These are phyloP conservation scores for Cyberlindnera saturnus DNA, from an alignment of 805 yeast genomes.

Conservation along the genomic window DNA sequence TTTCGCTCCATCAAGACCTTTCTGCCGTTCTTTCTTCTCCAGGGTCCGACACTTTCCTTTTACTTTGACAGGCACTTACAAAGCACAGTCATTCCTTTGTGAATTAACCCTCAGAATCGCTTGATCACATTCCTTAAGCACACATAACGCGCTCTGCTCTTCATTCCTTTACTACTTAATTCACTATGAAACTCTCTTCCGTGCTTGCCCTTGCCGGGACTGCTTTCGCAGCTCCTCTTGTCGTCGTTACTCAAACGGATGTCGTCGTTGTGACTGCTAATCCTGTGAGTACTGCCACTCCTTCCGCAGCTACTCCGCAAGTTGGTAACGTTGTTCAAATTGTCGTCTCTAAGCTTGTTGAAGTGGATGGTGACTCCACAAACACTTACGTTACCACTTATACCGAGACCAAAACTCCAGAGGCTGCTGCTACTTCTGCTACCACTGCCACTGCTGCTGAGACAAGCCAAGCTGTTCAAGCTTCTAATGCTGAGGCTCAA, in stretches of 20 bases:
- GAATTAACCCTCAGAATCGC: too few species aligned
- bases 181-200: slow-evolving; percentile 20
- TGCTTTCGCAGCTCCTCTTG: slow-evolving; percentile 22
- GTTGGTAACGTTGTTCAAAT: slow-evolving; percentile 20
- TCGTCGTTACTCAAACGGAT: slow-evolving; percentile 21
- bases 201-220: slow-evolving; percentile 20
- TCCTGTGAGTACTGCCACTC: slow-evolving; percentile 10
- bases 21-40: too few species aligned
- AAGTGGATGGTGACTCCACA: slow-evolving; percentile 17
- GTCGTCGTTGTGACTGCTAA: slow-evolving; percentile 22
- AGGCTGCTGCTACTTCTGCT: slow-evolving; percentile 11
- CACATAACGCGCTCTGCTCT: too few species aligned
- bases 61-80: too few species aligned
- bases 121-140: too few species aligned
- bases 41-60: too few species aligned
- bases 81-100: too few species aligned
- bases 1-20: too few species aligned
- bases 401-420: slow-evolving; percentile 13
- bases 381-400: slow-evolving; percentile 17
- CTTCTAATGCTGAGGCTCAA: slow-evolving; percentile 13
- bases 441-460: slow-evolving; percentile 3
- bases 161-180: background rate
- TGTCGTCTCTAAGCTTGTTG: slow-evolving; percentile 21
- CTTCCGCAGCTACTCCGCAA: slow-evolving; percentile 18
- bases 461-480: background rate